phyloP scores from a whole-genome alignment of 768 basidiomycete species.

The Sutorius australiensis region DNA sequence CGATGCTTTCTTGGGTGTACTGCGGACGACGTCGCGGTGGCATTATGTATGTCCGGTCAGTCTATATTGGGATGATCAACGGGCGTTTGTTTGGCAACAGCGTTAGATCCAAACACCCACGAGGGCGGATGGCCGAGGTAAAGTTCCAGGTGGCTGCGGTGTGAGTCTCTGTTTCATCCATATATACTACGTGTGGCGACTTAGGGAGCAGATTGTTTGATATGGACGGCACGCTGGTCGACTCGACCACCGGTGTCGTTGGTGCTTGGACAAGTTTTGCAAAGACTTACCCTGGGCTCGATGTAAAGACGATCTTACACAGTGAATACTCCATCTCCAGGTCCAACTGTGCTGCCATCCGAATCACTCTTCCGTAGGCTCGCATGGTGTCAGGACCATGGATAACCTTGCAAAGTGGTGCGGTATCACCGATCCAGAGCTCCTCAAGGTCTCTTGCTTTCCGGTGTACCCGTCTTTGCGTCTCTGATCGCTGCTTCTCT shows the following conservation, averaged over 20 bases:
- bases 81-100: conserved; percentile 37
- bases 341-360: not conserved
- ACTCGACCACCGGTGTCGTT: conserved; percentile 78
- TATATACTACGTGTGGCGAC: not conserved
- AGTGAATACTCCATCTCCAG: conserved; percentile 40
- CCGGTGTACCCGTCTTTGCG: not conserved
- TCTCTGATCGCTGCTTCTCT: conserved; percentile 5
- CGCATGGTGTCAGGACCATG: conserved; percentile 80
- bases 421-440: conserved; percentile 59
- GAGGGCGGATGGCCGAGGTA: conserved; percentile 27
- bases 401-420: conserved; percentile 78
- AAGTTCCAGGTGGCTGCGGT: conserved; percentile 40
- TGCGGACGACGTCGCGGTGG: conserved; percentile 68
- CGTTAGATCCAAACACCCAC: conserved; percentile 36
- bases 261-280: conserved; percentile 83
- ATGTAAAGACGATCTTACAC: conserved; percentile 57
- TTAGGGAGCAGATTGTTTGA: conserved; percentile 56
- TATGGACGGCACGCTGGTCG: conserved; percentile 81
- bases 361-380: conserved; percentile 37
- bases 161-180: conserved; percentile 23
- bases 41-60: conserved; percentile 39
- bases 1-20: conserved; percentile 80
- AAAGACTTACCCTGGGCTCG: conserved; percentile 61
- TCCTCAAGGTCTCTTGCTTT: conserved; percentile 54
- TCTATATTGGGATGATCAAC: conserved; percentile 11